Conservation (phyloP, 2,329 filamentous ascomycete genomes). For the Arthrocladium fulminans region DNA sequence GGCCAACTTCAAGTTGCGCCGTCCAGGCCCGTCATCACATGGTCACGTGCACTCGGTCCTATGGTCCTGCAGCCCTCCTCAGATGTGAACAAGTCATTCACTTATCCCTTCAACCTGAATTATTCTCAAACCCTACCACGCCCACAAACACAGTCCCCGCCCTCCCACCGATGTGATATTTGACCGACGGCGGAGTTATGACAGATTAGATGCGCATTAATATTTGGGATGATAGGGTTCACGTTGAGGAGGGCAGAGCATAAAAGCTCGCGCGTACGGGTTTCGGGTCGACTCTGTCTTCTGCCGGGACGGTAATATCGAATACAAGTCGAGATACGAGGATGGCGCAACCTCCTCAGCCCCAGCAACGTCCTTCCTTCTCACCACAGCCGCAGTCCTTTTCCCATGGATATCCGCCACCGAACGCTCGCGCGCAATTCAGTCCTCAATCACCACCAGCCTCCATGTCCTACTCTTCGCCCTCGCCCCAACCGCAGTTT, state of each 20-base stretch:
- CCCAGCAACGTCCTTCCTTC: slow-evolving; percentile 18
- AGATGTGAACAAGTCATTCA: background rate
- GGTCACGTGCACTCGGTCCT: background rate
- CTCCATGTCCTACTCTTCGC: slow-evolving; percentile 44
- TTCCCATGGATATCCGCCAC: slow-evolving; percentile 14
- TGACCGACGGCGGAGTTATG: background rate
- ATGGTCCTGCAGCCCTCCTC: too few relatives aligned
- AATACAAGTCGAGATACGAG: slow-evolving; percentile 7
- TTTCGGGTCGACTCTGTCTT: background rate
- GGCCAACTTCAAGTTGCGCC: slow-evolving; percentile 1
- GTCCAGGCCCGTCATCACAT: background rate
- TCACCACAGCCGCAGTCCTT: slow-evolving; percentile 16
- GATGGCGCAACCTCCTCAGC: slow-evolving; percentile 16
- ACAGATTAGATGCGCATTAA: slow-evolving; percentile 2
- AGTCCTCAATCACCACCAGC: slow-evolving; percentile 20
- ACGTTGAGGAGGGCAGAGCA: slow-evolving; percentile 13
- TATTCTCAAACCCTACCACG: background rate
- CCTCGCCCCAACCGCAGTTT: slow-evolving; percentile 48
- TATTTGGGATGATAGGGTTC: slow-evolving; percentile 16
- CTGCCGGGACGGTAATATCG: slow-evolving; percentile 2
- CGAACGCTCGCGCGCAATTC: slow-evolving; percentile 15
- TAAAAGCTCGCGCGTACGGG: slow-evolving; percentile 17
- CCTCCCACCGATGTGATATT: background rate
- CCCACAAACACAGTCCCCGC: background rate
- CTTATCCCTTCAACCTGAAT: background rate